A percentile compares a stretch with the other conserved stretches of the same genome.
These are phyloP conservation scores for Tulasnella sp. DNA, from an alignment of 768 basidiomycete species.

Conservation along the genomic window DNA sequence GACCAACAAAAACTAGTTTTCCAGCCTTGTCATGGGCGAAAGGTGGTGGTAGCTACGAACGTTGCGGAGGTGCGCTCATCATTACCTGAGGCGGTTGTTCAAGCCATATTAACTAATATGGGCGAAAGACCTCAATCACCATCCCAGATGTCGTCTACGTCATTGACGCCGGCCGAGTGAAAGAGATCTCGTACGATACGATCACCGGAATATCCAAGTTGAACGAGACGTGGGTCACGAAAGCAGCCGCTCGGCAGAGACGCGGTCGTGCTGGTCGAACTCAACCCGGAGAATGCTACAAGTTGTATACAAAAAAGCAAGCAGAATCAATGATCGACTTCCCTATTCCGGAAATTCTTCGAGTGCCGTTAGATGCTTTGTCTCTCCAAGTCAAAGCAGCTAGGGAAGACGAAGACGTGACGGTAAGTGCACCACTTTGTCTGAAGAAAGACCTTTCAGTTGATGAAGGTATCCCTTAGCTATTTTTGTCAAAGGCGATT, in stretches of 20 bases:
- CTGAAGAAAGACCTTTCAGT: neutral
- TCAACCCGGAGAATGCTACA: conserved; percentile 75
- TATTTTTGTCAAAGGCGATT: conserved; percentile 65
- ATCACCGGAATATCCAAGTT: conserved; percentile 65
- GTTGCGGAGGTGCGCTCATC: conserved; percentile 65
- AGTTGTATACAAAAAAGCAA: conserved; percentile 70
- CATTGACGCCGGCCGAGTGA: conserved; percentile 76
- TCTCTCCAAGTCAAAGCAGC: conserved; percentile 75
- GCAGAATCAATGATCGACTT: conserved; percentile 62
- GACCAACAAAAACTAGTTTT: conserved; percentile 81
- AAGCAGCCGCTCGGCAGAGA: conserved; percentile 74
- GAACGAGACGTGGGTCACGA: conserved; percentile 70
- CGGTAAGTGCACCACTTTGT: conserved; percentile 34
- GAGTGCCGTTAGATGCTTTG: conserved; percentile 77
- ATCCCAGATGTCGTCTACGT: conserved; percentile 86
- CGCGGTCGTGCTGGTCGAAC: conserved; percentile 88
- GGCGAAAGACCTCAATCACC: conserved; percentile 72
- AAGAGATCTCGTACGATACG: conserved; percentile 67
- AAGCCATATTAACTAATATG: conserved; percentile 9
- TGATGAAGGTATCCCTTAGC: conserved; percentile 32
- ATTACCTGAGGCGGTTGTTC: neutral
- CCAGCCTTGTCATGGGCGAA: conserved; percentile 53
- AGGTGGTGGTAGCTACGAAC: conserved; percentile 84
- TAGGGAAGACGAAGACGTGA: conserved; percentile 68
- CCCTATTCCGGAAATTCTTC: conserved; percentile 79